Base-by-base conservation (phyloP, 257 asterid species). In the Solanum raphanifolium region DNA sequence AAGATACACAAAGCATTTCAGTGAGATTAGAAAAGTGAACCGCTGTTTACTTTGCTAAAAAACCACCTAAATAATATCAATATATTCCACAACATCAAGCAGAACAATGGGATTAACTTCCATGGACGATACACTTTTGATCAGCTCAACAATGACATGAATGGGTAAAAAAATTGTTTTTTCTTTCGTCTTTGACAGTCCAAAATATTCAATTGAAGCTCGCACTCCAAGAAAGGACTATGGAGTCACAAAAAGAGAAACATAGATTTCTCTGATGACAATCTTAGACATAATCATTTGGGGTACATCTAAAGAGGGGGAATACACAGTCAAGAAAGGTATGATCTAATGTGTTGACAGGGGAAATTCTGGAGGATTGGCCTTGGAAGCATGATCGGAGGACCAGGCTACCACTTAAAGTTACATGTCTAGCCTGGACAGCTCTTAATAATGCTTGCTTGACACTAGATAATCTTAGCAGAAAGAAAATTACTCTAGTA, bases 1-100 rank as follows among this genome's bases (percentile, higher is more conserved):
- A 86, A 72, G 72, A 72, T 76, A 3, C 46, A 84, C 81, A 85
- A 87, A 84, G 62, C 74, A 79, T 87, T 36, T 84, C 84, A 86
- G 89, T 85, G 68, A 86, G 82, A 82, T 69, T 38, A 79, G 48
- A 43, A 41, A 87, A 86, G 81, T 23, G 36, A 60, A 41, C 52
- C 52, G 29, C 86, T 29, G 31, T 55, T 29, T 32, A 65, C 84
- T 85, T 58, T 10, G 87, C 85, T 36, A n/a, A 23, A 15, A 65
- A 13, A 16, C 3, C 86, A 65, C 68, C 72, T 65, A 31, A 81
- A 43, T 39, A 78, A 25, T 29, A 29, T 10, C 29, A 46, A 81
- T 46, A 46, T 29, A 81, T 46, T 27, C 25, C 85, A 18, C 38
- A 20, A 55, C 65, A 55, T 55, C 25, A 11, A 55, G 65, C 25